A percentile compares a stretch with the other conserved stretches of the same genome.
Evolutionary conservation across 2,329 filamentous ascomycete genomes (phyloP).

Genomic region (Colletotrichum somersetense): DNA sequence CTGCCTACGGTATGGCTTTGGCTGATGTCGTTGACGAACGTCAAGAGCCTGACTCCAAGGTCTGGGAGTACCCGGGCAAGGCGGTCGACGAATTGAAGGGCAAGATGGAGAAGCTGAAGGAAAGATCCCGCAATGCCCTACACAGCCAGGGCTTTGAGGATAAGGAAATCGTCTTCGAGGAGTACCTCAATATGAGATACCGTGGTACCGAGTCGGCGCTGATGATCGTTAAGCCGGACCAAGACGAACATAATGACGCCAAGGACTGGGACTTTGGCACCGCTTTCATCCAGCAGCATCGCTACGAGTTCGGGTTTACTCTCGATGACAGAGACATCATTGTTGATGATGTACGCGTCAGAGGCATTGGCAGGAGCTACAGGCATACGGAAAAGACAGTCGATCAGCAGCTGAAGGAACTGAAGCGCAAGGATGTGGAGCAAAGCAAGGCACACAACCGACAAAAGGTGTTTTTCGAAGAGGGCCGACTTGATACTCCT

Average conservation of each 20-base stretch:
- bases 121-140: slow-evolving; percentile 77
- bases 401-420: slow-evolving; percentile 82
- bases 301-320: slow-evolving; percentile 94
- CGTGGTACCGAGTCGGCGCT: slow-evolving; percentile 90
- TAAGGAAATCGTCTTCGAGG: slow-evolving; percentile 83
- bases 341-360: slow-evolving; percentile 87
- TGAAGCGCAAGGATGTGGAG: slow-evolving; percentile 70
- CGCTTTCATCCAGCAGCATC: slow-evolving; percentile 88
- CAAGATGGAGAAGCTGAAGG: slow-evolving; percentile 84
- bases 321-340: slow-evolving; percentile 87
- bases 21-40: slow-evolving; percentile 94
- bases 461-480: slow-evolving; percentile 83
- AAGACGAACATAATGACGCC: slow-evolving; percentile 69
- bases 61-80: slow-evolving; percentile 70
- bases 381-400: slow-evolving; percentile 84
- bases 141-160: slow-evolving; percentile 83
- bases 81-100: slow-evolving; percentile 72
- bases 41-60: slow-evolving; percentile 79
- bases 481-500: slow-evolving; percentile 80
- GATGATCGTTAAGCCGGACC: slow-evolving; percentile 84
- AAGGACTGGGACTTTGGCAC: slow-evolving; percentile 84
- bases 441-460: slow-evolving; percentile 73
- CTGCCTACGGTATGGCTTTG: slow-evolving; percentile 92
- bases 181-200: slow-evolving; percentile 95
- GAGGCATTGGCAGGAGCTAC: slow-evolving; percentile 91